Conservation (phyloP, 768 basidiomycete species). For the Scleroderma bovista region DNA sequence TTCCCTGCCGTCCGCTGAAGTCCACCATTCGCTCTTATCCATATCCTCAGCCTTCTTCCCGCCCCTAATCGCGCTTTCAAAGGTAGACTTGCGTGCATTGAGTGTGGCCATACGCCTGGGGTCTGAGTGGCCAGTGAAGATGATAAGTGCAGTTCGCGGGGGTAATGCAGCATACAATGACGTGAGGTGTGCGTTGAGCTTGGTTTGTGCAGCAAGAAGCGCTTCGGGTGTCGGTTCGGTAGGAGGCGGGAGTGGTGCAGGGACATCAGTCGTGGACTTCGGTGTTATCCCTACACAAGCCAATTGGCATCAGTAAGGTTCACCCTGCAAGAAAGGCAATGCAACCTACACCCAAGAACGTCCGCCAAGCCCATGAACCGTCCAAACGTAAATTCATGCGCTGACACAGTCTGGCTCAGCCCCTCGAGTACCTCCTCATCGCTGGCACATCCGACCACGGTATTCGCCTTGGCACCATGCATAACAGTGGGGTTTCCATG, state of each 20-base stretch:
- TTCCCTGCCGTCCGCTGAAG: conserved; percentile 64
- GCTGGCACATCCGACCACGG: conserved; percentile 62
- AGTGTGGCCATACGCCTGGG: conserved; percentile 76
- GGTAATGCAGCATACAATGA: conserved; percentile 67
- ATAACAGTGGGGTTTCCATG: conserved; percentile 78
- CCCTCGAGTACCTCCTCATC: conserved; percentile 80
- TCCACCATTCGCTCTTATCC: conserved; percentile 61
- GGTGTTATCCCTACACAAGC: conserved; percentile 53
- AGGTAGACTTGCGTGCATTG: conserved; percentile 61
- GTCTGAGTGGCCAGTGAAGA: conserved; percentile 88
- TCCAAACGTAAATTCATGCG: conserved; percentile 81
- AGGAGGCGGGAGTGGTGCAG: conserved; percentile 15
- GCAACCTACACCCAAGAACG: conserved; percentile 66
- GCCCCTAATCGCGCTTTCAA: conserved; percentile 58
- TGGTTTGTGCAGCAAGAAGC: conserved; percentile 34
- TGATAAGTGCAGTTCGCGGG: conserved; percentile 70
- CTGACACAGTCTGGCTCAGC: conserved; percentile 48
- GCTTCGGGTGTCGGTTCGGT: conserved; percentile 31
- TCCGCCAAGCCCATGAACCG: conserved; percentile 81
- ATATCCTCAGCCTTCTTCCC: conserved; percentile 56
- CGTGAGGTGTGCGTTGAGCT: conserved; percentile 57
- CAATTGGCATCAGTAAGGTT: neutral
- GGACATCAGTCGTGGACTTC: conserved; percentile 39
- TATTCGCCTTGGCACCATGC: conserved; percentile 82
- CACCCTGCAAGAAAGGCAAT: neutral